Evolutionary conservation across 164 flowering plant species (phyloP), one percentile per base, ranked within the genome.

Genomic region (Santalum album): DNA sequence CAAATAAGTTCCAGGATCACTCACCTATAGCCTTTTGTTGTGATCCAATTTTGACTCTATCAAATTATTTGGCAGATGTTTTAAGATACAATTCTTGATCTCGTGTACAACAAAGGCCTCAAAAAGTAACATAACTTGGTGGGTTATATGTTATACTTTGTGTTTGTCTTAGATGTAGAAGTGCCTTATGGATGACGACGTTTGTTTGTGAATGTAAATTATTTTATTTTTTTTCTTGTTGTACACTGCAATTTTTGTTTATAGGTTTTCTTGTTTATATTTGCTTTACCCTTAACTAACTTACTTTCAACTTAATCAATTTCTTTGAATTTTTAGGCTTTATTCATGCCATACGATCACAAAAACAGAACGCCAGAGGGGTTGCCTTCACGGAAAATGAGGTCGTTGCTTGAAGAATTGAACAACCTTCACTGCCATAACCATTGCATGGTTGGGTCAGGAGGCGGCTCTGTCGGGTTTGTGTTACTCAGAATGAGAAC

Each of bases 291-390:
- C 5, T n/a, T 48, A 36, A 12, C 21, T 7, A 17, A 11, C 25
- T 54, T 20, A 42, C 42, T 3, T 51, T 29, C 35, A 55, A 53
- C 45, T 56, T 53, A 21, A 34, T 27, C 9, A 24, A 29, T 45
- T 45, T 22, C 17, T 42, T 45, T 32, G 50, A 22, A 58, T 66
- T 21, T 57, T 50, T 60, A 89, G 99, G 99, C 99, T 56, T 56
- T 92, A 25, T 92, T 92, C 72, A 89, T 92, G 99, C 99, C 99
- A 40, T 92, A 92, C 53, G 99, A 92, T 62, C 99, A 92, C 65
- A 85, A 66, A 70, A 92, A 92, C 64, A 85, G 78, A 16, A 92
- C 96, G 26, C 99, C 99, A 51, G 73, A 66, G 38, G 99, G 99
- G 39, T 56, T 71, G 56, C 68, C 76, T 47, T 67, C 90, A 7